Evolutionary conservation across 805 yeast genomes (phyloP).

Genomic region (Zygosaccharomyces pseudorouxii): DNA sequence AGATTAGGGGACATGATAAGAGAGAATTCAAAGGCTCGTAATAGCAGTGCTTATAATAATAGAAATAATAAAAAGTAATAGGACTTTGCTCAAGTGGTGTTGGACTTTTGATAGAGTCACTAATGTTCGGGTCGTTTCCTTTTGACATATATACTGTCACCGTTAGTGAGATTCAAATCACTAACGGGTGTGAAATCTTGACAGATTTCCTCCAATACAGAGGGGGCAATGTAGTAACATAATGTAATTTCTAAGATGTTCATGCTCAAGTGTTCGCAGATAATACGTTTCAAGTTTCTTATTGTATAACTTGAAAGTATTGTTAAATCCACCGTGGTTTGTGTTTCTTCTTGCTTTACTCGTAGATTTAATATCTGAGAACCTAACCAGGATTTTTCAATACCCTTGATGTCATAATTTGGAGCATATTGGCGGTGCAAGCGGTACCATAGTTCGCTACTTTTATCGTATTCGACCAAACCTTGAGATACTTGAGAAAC

Average conservation of each 20-base stretch:
- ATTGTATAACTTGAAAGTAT: conserved; percentile 19
- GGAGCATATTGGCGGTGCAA: conserved; percentile 39
- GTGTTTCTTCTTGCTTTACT: conserved; percentile 7
- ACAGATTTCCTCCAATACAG: conserved; percentile 10
- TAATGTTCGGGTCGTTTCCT: not conserved
- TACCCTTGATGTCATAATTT: conserved; percentile 7
- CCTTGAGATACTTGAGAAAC: conserved; percentile 43
- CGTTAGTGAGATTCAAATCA: conserved; percentile 14
- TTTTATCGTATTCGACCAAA: conserved; percentile 25
- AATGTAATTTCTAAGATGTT: conserved; percentile 12
- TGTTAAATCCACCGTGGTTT: conserved; percentile 1
- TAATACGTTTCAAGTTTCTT: conserved; percentile 24
- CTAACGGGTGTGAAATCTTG: conserved; percentile 22
- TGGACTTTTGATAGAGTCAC: no score
- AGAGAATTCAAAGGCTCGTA: not conserved
- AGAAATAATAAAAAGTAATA: not conserved
- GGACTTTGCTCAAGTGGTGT: no score
- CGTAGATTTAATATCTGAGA: conserved; percentile 10
- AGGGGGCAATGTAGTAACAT: conserved; percentile 6
- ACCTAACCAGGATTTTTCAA: conserved; percentile 14
- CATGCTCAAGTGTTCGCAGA: conserved; percentile 10
- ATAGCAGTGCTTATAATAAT: not conserved
- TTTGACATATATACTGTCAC: conserved; percentile 13
- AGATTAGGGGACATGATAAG: conserved; percentile 31
- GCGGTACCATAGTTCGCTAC: conserved; percentile 38